A percentile compares a stretch with the other conserved stretches of the same genome.
phyloP scores from a whole-genome alignment of 78 protist genomes.

The Isochrysis galbana region DNA sequence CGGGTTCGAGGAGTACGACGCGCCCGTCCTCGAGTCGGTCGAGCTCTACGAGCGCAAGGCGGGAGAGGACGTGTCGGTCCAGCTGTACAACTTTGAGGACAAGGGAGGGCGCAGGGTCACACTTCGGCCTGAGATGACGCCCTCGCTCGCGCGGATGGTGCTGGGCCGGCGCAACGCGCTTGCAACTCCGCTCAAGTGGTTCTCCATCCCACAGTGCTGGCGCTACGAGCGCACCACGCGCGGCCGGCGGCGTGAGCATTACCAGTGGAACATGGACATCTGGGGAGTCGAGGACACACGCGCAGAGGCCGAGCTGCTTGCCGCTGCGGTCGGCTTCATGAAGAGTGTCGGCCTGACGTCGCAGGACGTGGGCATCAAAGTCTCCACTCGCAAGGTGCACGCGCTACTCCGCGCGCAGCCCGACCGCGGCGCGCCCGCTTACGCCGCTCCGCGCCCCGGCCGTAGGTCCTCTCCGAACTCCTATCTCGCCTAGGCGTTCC shows the following conservation, averaged over 20 bases:
- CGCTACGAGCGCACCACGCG: constrained; percentile 68
- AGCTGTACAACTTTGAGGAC: constrained; percentile 64
- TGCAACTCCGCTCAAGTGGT: constrained; percentile 70
- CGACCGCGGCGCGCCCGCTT: neutral
- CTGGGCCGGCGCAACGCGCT: constrained; percentile 49
- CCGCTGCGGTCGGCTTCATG: constrained; percentile 47
- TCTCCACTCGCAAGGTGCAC: neutral
- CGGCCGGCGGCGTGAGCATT: constrained; percentile 72
- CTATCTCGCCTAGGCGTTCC: constrained; percentile 32
- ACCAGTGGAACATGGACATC: constrained; percentile 76
- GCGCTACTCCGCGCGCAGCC: too few relatives aligned
- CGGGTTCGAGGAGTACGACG: constrained; percentile 77
- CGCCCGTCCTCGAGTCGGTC: constrained; percentile 72
- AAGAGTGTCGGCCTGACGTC: constrained; percentile 59
- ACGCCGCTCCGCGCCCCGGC: neutral
- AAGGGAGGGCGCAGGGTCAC: constrained; percentile 42
- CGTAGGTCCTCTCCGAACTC: constrained; percentile 22
- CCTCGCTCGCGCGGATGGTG: constrained; percentile 70
- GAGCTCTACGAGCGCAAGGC: constrained; percentile 72
- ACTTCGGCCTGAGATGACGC: constrained; percentile 78
- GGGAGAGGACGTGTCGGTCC: constrained; percentile 76
- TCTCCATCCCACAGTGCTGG: constrained; percentile 74
- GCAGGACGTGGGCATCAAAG: constrained; percentile 63
- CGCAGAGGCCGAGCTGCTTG: constrained; percentile 74
- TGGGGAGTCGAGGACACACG: constrained; percentile 48